Base-by-base conservation (phyloP, 2,329 filamentous ascomycete genomes). In the Hypoxylon sp. region DNA sequence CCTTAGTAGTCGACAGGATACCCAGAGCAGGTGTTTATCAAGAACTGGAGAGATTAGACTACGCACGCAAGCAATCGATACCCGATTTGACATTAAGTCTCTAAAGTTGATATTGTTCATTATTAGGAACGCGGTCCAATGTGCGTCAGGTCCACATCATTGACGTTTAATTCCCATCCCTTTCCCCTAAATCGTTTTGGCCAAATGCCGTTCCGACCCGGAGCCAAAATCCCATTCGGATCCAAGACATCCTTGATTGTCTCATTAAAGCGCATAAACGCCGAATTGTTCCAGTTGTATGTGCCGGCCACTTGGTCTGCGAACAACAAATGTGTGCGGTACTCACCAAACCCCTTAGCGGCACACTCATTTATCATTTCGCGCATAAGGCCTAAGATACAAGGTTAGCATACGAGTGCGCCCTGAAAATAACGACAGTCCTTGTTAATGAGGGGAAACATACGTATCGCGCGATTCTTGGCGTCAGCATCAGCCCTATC, bases 231-330 rank as follows among this genome's bases (percentile, higher is more conserved):
- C 0, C 78, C 77, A 29, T 81, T 81, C 9, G 83, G 82, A 59
- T 85, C 83, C 19, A 85, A 65, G 0, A 79, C 77, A 42, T 85
- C 80, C 74, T 85, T 84, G 24, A 84, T 74, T 9, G 71, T 77
- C 73, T 84, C 80, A 57, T 84, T 84, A 48, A 84, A 79, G 48
- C 78, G 77, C 79, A 82, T 81, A 55, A 82, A 70, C 11, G 80
- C 79, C 39, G 80, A 78, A 31, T 81, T 72, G 55, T 83, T 83
- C 77, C 80, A 85, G 61, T 78, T 81, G 66, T 85, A 85, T 4
- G 82, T 84, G 10, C 74, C 77, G 0, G 81, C 80, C n/a, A 85
- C 80, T 74, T 85, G 82, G 60, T 85, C 83, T 78, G 83, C 83
- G 24, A 84, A 73, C 4, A 80, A 78, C 51, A 85, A 69, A 68